phyloP scores from a whole-genome alignment of 176 grass and related monocot species.

The Cenchrus purpureus region DNA sequence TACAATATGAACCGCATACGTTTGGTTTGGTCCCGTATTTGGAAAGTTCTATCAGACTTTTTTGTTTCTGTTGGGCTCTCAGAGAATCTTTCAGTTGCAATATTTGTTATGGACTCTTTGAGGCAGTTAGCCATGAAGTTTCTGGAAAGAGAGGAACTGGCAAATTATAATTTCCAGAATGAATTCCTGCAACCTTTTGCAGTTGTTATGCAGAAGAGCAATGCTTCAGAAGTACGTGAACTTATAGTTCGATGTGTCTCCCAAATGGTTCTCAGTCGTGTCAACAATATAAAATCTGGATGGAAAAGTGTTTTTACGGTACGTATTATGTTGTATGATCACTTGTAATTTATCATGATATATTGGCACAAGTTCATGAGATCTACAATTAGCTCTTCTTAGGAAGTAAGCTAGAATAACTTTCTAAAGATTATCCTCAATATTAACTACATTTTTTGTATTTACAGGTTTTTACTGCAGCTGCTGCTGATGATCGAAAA shows the following conservation, averaged over 20 bases:
- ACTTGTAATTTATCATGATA: constrained; percentile 29
- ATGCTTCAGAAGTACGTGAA: constrained; percentile 88
- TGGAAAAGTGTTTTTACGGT: constrained; percentile 98
- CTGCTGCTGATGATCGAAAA: constrained; percentile 93
- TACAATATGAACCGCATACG: constrained; percentile 99
- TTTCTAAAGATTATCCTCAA: neutral
- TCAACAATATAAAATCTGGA: constrained; percentile 96
- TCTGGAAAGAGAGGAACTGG: constrained; percentile 90
- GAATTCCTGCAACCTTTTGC: constrained; percentile 96
- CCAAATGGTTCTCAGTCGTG: constrained; percentile 96
- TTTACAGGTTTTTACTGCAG: constrained; percentile 83
- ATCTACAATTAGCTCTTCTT: constrained; percentile 11
- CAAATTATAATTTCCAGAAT: constrained; percentile 99
- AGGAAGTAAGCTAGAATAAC: constrained; percentile 24
- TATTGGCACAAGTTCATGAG: constrained; percentile 14
- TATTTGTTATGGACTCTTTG: constrained; percentile 99
- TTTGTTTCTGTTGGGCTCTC: constrained; percentile 92
- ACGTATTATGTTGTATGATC: constrained; percentile 37
- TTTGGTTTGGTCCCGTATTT: constrained; percentile 95
- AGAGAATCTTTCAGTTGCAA: constrained; percentile 96
- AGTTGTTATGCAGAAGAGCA: constrained; percentile 95
- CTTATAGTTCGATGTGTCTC: constrained; percentile 94
- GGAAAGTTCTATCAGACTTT: constrained; percentile 94
- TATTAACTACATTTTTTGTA: constrained; percentile 31
- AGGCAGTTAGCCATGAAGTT: constrained; percentile 98